A percentile compares a stretch with the other conserved stretches of the same genome.
Evolutionary conservation across 306 rosid species (phyloP).

Genomic region (Castanopsis chinensis): DNA sequence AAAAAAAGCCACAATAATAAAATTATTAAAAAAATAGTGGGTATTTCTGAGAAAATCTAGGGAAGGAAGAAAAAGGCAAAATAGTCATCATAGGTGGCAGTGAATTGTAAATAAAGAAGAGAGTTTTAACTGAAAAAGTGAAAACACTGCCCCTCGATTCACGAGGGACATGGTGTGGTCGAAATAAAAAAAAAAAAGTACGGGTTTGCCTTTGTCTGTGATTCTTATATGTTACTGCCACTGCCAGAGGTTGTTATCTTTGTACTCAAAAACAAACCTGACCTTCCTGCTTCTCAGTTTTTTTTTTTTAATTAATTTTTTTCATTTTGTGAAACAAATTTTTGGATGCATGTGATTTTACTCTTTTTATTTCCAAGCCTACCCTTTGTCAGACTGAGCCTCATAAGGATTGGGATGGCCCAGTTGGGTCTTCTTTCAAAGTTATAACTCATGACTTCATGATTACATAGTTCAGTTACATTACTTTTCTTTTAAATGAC

Average conservation of each 20-base stretch:
- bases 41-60: constrained; percentile 36
- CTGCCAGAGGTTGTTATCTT: constrained; percentile 81
- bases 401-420: background rate
- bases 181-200: constrained; percentile 20
- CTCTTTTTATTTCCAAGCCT: constrained; percentile 18
- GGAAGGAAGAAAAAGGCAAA: constrained; percentile 29
- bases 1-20: constrained; percentile 14
- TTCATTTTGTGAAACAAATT: background rate
- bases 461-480: constrained; percentile 10
- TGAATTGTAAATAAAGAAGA: constrained; percentile 7
- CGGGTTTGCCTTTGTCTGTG: constrained; percentile 49
- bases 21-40: constrained; percentile 19
- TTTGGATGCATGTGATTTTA: constrained; percentile 41
- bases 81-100: constrained; percentile 45
- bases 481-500: background rate
- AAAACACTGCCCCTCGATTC: constrained; percentile 58
- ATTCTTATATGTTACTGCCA: constrained; percentile 48
- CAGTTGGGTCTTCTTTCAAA: background rate
- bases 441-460: constrained; percentile 1
- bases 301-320: background rate
- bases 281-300: constrained; percentile 14
- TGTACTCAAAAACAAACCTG: constrained; percentile 62
- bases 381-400: constrained; percentile 17
- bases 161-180: constrained; percentile 51
- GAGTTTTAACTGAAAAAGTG: constrained; percentile 47